Evolutionary conservation across 495 filamentous ascomycete genomes (phyloP).

Genomic region (Symbiotaphrina buchneri): DNA sequence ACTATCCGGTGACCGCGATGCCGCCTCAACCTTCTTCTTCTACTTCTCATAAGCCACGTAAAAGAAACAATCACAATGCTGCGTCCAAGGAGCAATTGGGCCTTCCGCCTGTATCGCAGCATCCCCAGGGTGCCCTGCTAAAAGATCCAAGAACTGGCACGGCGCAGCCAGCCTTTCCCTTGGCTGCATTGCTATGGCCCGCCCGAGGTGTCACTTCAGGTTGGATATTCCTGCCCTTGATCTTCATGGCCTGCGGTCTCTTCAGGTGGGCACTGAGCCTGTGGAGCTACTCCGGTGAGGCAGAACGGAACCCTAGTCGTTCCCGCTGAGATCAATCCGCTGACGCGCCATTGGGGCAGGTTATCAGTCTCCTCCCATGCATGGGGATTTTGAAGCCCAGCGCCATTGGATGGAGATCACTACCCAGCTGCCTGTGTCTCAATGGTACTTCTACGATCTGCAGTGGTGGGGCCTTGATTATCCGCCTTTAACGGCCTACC

Average conservation of each 20-base stretch:
- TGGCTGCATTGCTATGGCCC: slow-evolving; percentile 83
- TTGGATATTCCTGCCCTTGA: slow-evolving; percentile 78
- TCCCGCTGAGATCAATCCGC: too few species aligned
- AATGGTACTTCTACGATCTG: slow-evolving; percentile 95
- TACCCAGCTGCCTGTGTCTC: slow-evolving; percentile 61
- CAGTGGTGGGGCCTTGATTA: slow-evolving; percentile 98
- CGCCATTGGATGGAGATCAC: slow-evolving; percentile 98
- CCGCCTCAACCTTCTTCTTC: neutral
- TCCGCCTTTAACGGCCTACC: slow-evolving; percentile 90
- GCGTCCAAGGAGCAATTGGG: too few species aligned
- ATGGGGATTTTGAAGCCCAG: slow-evolving; percentile 94
- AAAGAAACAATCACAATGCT: neutral
- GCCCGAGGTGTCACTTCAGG: slow-evolving; percentile 62
- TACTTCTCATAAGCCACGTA: neutral
- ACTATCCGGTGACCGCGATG: too few species aligned
- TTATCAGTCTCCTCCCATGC: slow-evolving; percentile 64
- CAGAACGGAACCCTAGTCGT: slow-evolving; percentile 7
- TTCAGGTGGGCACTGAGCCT: slow-evolving; percentile 83
- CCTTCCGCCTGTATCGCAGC: too few species aligned
- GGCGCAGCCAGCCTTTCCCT: slow-evolving; percentile 46
- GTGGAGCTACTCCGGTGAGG: slow-evolving; percentile 81
- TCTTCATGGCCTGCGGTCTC: slow-evolving; percentile 74
- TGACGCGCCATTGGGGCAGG: slow-evolving; percentile 21
- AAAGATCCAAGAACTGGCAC: slow-evolving; percentile 17
- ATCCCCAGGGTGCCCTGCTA: slow-evolving; percentile 25